Base-by-base conservation (phyloP, 805 yeast genomes). In the Ogataea pini region DNA sequence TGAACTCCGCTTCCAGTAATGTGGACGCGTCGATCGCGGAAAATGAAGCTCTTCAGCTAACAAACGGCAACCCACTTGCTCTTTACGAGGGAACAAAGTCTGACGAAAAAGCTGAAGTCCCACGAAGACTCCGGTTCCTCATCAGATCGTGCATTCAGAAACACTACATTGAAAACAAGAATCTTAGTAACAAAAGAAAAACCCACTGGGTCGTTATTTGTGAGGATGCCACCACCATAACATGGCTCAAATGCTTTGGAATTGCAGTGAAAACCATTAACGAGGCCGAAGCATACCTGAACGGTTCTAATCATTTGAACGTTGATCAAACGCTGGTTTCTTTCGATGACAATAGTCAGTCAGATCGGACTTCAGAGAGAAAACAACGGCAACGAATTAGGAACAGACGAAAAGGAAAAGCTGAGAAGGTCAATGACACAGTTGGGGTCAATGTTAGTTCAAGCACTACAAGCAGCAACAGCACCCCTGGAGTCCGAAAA, bases 71-170 rank as follows among this genome's bases (percentile, higher is more conserved):
- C 19, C 45, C 29, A 19, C 32, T 36, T 24, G 28, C 42, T 14
- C 33, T 42, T 14, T 24, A 36, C 37, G 18, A 40, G 18, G 39
- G 37, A 5, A 17, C 25, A 5, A 37, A 33, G 7, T 8, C 44
- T 8, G 42, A 55, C 6, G 59, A 61, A 17, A 67, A 55, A 29
- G 78, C 79, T 0, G 68, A 63, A 25, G 68, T 83, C 57, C 89
- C 89, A 2, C 63, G 63, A 5, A 69, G 85, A 51, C 70, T 80
- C 49, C 79, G 72, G 56, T 76, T 72, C 53, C 65, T 85, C 54
- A 69, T 85, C 36, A 73, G 83, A 52, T 75, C 87, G 8, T 80
- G 85, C 57, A 66, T 83, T 28, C 79, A 76, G 51, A 82, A 82
- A 60, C 70, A 73, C 42, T 75, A 68, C 47, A 55, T 76, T 36